Evolutionary conservation across 257 asterid species (phyloP), one percentile per base, ranked within the genome.

Genomic region (Lantana camara): DNA sequence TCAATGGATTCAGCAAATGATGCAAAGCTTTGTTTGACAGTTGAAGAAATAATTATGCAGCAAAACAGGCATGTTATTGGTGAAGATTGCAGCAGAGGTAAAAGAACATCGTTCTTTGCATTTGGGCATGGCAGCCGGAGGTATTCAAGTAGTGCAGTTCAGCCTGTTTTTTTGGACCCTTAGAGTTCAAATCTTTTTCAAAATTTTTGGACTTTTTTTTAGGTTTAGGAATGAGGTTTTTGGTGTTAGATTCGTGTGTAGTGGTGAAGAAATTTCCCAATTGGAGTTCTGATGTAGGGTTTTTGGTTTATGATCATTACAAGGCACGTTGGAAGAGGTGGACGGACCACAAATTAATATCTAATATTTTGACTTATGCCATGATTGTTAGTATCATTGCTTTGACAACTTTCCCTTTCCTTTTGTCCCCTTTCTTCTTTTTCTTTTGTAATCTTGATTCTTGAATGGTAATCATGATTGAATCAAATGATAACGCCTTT

Each of bases 21-120:
- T 35, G 4, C 40, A 4, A 35, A 35, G 40, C 40, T 35, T 35
- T 35, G 7, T 9, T 35, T 35, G 7, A 10, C 40, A 35, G 40
- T 35, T 35, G 9, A 35, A 35, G 40, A 35, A 35, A 35, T 35
- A 35, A 35, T 27, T 27, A 27, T 35, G 11, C 40, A 35, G 40
- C 40, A 35, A 35, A 35, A 35, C 8, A 35, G 40, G 40, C 40
- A 35, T 1, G 11, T 35, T 3, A 27, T 27, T 27, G 5, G 32
- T 27, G 40, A 35, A 35, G 40, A 35, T 35, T 35, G 40, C 73
- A 78, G 40, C 71, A 78, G 77, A 68, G 65, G 75, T 16, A 83
- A 62, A 58, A 85, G 85, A 60, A 73, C 95, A 57, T 81, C 5
- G 32, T 27, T 83, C 64, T 86, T 83, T 71, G 81, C 88, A 7